phyloP scores from a whole-genome alignment of 768 basidiomycete species.

The Leccinum boreale region DNA sequence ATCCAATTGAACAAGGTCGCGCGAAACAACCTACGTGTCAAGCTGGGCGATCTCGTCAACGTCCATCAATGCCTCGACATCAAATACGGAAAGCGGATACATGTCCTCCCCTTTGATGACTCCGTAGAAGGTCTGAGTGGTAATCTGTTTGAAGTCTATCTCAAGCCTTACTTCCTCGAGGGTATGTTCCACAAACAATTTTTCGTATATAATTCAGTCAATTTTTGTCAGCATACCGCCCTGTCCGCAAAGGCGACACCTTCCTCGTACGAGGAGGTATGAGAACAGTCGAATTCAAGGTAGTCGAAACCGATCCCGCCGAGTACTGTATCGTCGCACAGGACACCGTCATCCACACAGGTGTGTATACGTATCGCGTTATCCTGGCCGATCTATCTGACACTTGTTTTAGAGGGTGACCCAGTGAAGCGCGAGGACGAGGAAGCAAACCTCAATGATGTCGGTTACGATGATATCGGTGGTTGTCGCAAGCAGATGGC shows the following conservation, averaged over 20 bases:
- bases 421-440: slow-evolving; percentile 99
- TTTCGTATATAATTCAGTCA: neutral
- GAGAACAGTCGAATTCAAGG: slow-evolving; percentile 99
- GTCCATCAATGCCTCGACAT: slow-evolving; percentile 97
- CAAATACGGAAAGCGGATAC: slow-evolving; percentile 98
- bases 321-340: slow-evolving; percentile 99
- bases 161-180: slow-evolving; percentile 99
- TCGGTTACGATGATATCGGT: slow-evolving; percentile 99
- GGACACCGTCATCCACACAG: slow-evolving; percentile 96
- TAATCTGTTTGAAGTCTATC: slow-evolving; percentile 97
- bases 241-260: slow-evolving; percentile 95
- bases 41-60: slow-evolving; percentile 93
- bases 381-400: neutral
- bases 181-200: slow-evolving; percentile 40
- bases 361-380: slow-evolving; percentile 30
- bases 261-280: slow-evolving; percentile 99
- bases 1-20: slow-evolving; percentile 99
- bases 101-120: slow-evolving; percentile 97
- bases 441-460: slow-evolving; percentile 92
- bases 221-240: slow-evolving; percentile 69
- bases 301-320: slow-evolving; percentile 95
- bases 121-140: slow-evolving; percentile 97
- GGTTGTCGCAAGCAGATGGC: slow-evolving; percentile 99
- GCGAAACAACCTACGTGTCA: slow-evolving; percentile 97
- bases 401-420: slow-evolving; percentile 73